These are phyloP conservation scores for Umbilicus rupestris DNA, from an alignment of 164 flowering plant genomes.

Conservation along the genomic window DNA sequence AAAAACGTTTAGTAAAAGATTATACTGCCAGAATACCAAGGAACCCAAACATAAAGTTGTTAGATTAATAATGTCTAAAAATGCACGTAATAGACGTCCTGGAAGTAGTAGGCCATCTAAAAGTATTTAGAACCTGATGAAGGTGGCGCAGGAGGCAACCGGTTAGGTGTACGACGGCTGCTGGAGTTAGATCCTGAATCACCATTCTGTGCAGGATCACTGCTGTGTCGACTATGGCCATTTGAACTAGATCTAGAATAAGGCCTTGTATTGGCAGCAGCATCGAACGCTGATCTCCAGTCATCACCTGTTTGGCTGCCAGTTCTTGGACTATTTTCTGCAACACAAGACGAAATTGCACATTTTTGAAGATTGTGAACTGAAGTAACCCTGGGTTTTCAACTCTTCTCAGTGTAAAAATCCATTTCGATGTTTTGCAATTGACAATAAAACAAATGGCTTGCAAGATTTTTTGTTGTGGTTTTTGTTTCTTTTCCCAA, in stretches of 20 bases:
- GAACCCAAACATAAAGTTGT: too few relatives aligned
- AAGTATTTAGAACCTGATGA: slow-evolving; percentile 49
- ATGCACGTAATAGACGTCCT: background rate
- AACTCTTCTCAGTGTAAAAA: background rate
- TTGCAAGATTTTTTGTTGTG: too few relatives aligned
- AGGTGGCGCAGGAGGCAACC: slow-evolving; percentile 85
- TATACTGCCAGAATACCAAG: too few relatives aligned
- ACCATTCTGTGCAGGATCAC: slow-evolving; percentile 72
- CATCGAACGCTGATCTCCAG: slow-evolving; percentile 91
- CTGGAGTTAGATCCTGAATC: slow-evolving; percentile 55
- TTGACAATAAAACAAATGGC: too few relatives aligned
- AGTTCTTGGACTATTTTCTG: slow-evolving; percentile 79
- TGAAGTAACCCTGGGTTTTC: too few relatives aligned
- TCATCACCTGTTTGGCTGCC: slow-evolving; percentile 53
- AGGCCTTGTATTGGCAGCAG: slow-evolving; percentile 65
- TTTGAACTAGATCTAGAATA: slow-evolving; percentile 35
- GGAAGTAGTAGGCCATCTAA: slow-evolving; percentile 18
- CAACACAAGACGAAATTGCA: background rate
- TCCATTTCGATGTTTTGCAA: background rate
- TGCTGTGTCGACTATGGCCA: slow-evolving; percentile 66
- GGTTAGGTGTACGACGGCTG: slow-evolving; percentile 79
- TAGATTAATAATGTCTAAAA: too few relatives aligned
- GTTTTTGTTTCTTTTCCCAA: too few relatives aligned
- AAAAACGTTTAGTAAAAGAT: too few relatives aligned
- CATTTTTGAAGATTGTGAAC: background rate